These are phyloP conservation scores for Vanilla planifolia DNA, from an alignment of 106 monocot species.

Conservation along the genomic window DNA sequence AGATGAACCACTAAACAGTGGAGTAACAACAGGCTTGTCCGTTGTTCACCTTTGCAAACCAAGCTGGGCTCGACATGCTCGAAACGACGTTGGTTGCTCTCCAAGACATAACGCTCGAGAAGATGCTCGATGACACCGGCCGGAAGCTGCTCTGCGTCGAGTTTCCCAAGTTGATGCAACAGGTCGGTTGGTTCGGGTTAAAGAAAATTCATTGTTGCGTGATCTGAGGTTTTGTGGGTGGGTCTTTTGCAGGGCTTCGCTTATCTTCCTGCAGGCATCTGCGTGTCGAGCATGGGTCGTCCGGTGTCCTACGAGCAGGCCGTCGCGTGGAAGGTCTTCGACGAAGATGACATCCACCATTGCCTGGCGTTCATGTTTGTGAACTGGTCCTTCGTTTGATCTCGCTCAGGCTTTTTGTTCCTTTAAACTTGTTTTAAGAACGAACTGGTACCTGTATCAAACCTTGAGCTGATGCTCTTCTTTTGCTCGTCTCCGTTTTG, in stretches of 20 bases:
- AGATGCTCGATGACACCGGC: constrained; percentile 53
- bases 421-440: no score
- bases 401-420: no score
- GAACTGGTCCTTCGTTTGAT: constrained; percentile 92
- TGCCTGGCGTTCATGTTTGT: constrained; percentile 89
- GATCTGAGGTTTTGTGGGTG: no score
- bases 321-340: constrained; percentile 77
- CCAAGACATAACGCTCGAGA: constrained; percentile 63
- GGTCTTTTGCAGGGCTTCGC: constrained; percentile 48
- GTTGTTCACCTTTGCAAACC: constrained; percentile 59
- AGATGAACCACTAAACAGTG: no score
- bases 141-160: constrained; percentile 59
- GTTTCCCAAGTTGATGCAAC: constrained; percentile 85
- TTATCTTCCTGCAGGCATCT: constrained; percentile 62
- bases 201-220: no score
- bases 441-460: no score
- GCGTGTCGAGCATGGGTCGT: constrained; percentile 88
- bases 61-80: constrained; percentile 82
- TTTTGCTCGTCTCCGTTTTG: no score
- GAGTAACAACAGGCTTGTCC: constrained; percentile 48
- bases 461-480: no score
- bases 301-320: constrained; percentile 88
- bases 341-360: constrained; percentile 59
- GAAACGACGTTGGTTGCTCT: constrained; percentile 67
- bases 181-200: no score